A percentile compares a stretch with the other conserved stretches of the same genome.
These are phyloP conservation scores for Dalbergia oliveri DNA, from an alignment of 306 rosid genomes.

Conservation along the genomic window DNA sequence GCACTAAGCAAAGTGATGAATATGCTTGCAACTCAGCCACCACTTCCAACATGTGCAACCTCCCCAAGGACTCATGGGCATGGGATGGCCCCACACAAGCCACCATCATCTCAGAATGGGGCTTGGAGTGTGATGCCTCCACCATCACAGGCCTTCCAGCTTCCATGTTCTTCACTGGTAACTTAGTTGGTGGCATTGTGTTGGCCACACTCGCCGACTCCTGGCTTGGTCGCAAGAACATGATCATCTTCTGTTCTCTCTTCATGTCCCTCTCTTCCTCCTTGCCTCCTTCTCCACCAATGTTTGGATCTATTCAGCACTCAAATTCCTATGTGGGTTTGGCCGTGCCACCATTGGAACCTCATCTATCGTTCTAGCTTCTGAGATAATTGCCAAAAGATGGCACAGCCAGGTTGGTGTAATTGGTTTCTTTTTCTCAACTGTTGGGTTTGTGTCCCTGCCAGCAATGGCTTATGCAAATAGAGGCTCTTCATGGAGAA, in stretches of 20 bases:
- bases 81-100: slow-evolving; percentile 10
- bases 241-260: slow-evolving; percentile 5
- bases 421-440: background rate
- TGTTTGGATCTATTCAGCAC: background rate
- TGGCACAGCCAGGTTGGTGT: slow-evolving; percentile 8
- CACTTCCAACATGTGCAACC: background rate
- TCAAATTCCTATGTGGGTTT: slow-evolving; percentile 9
- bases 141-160: slow-evolving; percentile 1
- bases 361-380: background rate
- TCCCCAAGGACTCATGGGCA: slow-evolving; percentile 27
- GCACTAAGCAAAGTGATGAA: background rate
- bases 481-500: slow-evolving; percentile 5
- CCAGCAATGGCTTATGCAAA: slow-evolving; percentile 11
- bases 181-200: slow-evolving; percentile 23
- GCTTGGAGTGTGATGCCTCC: background rate
- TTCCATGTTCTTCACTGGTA: slow-evolving; percentile 20
- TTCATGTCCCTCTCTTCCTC: slow-evolving; percentile 5
- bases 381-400: background rate
- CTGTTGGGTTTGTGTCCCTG: background rate
- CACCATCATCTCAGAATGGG: slow-evolving; percentile 32
- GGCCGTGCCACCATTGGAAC: slow-evolving; percentile 12
- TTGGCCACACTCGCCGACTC: slow-evolving; percentile 27
- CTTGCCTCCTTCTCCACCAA: background rate
- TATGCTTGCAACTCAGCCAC: background rate
- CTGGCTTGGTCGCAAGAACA: slow-evolving; percentile 12